Evolutionary conservation across 768 basidiomycete genomes (phyloP), one percentile per base, ranked within the genome.

Genomic region (Xanthoconium stramineum): DNA sequence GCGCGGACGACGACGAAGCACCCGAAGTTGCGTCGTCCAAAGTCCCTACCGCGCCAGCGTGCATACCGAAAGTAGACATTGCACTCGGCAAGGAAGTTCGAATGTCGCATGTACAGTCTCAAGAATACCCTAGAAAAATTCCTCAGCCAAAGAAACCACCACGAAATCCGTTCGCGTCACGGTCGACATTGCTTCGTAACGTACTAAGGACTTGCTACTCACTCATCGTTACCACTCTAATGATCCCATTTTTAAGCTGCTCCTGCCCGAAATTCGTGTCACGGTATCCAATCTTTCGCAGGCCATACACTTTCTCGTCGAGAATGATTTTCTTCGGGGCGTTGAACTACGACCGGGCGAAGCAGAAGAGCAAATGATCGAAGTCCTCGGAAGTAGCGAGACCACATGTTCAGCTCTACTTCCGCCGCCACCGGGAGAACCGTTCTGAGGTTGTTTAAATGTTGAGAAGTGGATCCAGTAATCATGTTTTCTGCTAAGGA

Each of bases 271-370:
- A 67, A 94, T 96, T 38, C 83, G 88, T 30, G 79, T 90, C 60
- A 95, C 94, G 0, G 80, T 94, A 5, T 95, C 93, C 2, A 94
- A 94, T 70, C 78, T 98, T 6, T 94, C 94, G 0, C 95, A 98
- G 69, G 92, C 91, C 6, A 91, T 97, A 60, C 84, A 81, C 32
- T 98, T 97, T 71, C 71, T 96, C 17, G 93, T 91, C 1, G 89
- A 90, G 58, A 97, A 98, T 60, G 86, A 94, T 65, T 93, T 95
- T 72, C 73, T 98, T 36, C 75, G 78, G 44, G 82, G 81, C 32
- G 91, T 96, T 2, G 95, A 97, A 70, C 70, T 88, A 29, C 81
- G 78, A 44, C 88, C 90, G 15, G 95, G 95, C 0, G 83, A 93
- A 69, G 87, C 87, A 5, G 75, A 81, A 44, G 73, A 80, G 39